phyloP scores from a whole-genome alignment of 495 filamentous ascomycete genomes.

The Clavariopsis aquatica region DNA sequence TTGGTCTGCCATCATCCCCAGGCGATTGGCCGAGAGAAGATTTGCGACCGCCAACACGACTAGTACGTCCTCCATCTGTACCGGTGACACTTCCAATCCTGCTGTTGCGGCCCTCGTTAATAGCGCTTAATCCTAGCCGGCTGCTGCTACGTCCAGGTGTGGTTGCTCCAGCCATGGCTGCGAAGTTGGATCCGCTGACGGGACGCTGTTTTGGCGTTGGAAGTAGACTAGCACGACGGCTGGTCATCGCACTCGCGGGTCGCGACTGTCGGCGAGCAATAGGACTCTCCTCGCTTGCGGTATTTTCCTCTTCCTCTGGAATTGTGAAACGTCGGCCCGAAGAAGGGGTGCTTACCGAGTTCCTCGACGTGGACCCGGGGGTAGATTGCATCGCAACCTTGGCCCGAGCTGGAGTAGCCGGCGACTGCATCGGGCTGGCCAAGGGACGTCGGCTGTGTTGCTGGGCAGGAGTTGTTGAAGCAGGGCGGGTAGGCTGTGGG shows the following conservation, averaged over 20 bases:
- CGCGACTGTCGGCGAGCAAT: constrained; percentile 24
- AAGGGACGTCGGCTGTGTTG: constrained; percentile 24
- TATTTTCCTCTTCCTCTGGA: constrained; percentile 14
- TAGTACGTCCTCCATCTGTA: neutral
- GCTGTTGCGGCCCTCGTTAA: constrained; percentile 23
- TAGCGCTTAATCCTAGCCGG: constrained; percentile 18
- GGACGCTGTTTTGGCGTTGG: constrained; percentile 50
- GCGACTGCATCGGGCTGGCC: constrained; percentile 26
- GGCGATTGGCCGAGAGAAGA: neutral
- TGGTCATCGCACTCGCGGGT: constrained; percentile 36
- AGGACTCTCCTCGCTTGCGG: constrained; percentile 23
- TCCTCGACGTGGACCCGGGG: constrained; percentile 18
- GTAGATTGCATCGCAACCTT: constrained; percentile 6
- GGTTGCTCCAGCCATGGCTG: neutral
- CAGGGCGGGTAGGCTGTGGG: constrained; percentile 17
- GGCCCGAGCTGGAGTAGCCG: constrained; percentile 23
- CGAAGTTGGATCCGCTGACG: constrained; percentile 17
- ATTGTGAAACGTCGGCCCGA: constrained; percentile 11
- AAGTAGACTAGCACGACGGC: constrained; percentile 55
- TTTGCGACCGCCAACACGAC: constrained; percentile 2
- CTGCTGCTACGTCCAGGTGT: constrained; percentile 21
- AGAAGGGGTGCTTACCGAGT: constrained; percentile 2
- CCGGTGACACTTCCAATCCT: neutral
- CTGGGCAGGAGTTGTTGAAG: constrained; percentile 33
- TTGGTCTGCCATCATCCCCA: neutral